Evolutionary conservation across 768 basidiomycete genomes (phyloP), one percentile per base, ranked within the genome.

Genomic region (Amanita brunnescens): DNA sequence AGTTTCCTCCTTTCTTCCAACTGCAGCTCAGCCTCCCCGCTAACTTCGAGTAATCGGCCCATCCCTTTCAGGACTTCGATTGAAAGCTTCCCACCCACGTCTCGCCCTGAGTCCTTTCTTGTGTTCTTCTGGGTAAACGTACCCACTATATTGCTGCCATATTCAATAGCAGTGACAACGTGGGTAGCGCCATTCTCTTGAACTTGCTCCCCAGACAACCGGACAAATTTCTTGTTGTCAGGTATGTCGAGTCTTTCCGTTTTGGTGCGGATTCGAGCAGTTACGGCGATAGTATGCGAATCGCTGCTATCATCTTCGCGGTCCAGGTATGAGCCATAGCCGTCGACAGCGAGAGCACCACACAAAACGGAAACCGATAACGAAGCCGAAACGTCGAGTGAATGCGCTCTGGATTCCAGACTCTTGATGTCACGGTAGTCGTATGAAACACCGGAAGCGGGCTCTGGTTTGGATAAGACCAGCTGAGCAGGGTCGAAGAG

Each of bases 331-430:
- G 50, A 48, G 6, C 51, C 45, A 23, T 37, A 41, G 7, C 54
- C 54, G 16, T 35, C 51, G 13, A 53, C 29, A 5, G 26, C 37
- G 35, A 55, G 23, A 21, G 38, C 18, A 34, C 51, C 54, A 5
- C 44, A 24, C 23, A 48, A 14, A 13, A 53, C 32, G 20, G 44
- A 39, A 38, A 53, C 3, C 74, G 64, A 54, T 71, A 65, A 57
- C 67, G 56, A 45, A 73, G 65, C 1, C 12, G 45, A 47, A 6
- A 34, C n/a, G 20, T 35, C 21, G 20, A 47, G 33, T n/a, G 45
- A 18, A 47, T 20, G 10, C 6, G 45, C 45, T 7, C 45, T 33
- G 13, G 26, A 21, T 30, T 47, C 26, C 2, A 47, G 30, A 34
- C 32, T 34, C 4, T 47, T 47, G 6, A 35, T 30, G 23, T 47